Base-by-base conservation (phyloP, 2,329 filamentous ascomycete genomes). In the Penicillium sp. region DNA sequence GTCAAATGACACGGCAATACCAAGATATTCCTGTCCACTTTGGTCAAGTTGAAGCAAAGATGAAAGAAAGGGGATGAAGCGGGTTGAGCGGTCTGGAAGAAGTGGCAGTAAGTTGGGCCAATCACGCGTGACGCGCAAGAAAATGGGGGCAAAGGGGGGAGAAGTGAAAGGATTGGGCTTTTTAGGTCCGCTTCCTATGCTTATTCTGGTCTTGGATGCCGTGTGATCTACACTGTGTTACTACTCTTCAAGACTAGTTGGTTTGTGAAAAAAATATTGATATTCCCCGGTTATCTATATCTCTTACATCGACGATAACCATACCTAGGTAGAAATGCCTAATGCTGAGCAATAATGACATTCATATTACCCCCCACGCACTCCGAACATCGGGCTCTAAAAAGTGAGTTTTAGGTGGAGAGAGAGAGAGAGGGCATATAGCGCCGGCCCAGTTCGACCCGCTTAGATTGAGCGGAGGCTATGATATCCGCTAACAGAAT, bases 41-140 rank as follows among this genome's bases (percentile, higher is more conserved):
- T 45, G 43, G 42, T 41, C 6, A 57, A 45, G 41, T 52, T 52
- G 45, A 47, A 46, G 40, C 40, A 47, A 38, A 50, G 45, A 48
- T 56, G 59, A 63, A 61, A 67, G 62, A 64, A 68, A 68, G 63
- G 62, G 64, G 63, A 68, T 56, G 47, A 53, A 51, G 57, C 50
- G 50, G 54, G 55, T 55, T 55, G 64, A 65, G 64, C 64, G 64
- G 64, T 66, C 64, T 63, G 50, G n/a, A n/a, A 43, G 48, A 38
- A 42, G 40, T 27, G 64, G 62, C 61, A 65, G 57, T 59, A 66
- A 46, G 33, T 13, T 48, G 57, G 59, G 49, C 63, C 63, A 66
- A 66, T 66, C 63, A 66, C 31, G 54, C 57, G 50, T 53, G 31
- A 38, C 40, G 37, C 54, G 49, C 54, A 54, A 49, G 25, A 57